A percentile compares a stretch with the other conserved stretches of the same genome.
Conservation (phyloP, 352 stramenopile species). For the Globisporangium barbulae region DNA sequence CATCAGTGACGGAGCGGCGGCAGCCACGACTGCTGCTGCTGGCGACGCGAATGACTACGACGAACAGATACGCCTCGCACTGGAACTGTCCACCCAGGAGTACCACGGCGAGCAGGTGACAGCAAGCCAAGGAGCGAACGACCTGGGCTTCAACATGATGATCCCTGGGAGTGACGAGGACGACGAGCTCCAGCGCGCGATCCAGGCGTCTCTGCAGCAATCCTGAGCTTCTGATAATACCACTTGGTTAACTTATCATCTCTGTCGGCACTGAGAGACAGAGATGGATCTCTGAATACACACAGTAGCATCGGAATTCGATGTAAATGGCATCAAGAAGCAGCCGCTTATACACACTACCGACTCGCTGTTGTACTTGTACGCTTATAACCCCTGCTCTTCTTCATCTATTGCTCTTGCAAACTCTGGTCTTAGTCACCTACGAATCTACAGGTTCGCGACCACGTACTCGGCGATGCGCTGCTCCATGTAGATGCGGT, state of each 20-base stretch:
- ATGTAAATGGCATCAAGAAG: neutral
- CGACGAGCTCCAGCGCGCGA: constrained; percentile 77
- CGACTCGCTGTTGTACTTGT: neutral
- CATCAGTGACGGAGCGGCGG: neutral
- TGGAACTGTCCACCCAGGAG: constrained; percentile 64
- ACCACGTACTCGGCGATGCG: constrained; percentile 88
- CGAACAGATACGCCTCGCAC: constrained; percentile 53
- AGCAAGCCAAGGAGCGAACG: neutral
- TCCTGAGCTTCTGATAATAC: constrained; percentile 19
- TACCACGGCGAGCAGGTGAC: constrained; percentile 23
- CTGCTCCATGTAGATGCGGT: constrained; percentile 96
- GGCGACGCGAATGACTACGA: constrained; percentile 32
- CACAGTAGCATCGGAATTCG: neutral
- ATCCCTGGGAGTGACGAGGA: constrained; percentile 52
- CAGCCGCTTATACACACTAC: neutral
- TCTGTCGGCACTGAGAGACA: neutral
- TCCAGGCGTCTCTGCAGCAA: constrained; percentile 69
- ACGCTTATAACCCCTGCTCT: neutral
- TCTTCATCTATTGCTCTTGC: constrained; percentile 4
- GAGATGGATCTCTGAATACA: neutral
- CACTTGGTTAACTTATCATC: constrained; percentile 7
- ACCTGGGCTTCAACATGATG: neutral
- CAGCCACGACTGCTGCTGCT: neutral
- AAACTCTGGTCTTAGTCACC: neutral
- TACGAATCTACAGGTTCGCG: constrained; percentile 53